These are phyloP conservation scores for Barnettozyma sucrosica DNA, from an alignment of 805 yeast genomes.

Conservation along the genomic window DNA sequence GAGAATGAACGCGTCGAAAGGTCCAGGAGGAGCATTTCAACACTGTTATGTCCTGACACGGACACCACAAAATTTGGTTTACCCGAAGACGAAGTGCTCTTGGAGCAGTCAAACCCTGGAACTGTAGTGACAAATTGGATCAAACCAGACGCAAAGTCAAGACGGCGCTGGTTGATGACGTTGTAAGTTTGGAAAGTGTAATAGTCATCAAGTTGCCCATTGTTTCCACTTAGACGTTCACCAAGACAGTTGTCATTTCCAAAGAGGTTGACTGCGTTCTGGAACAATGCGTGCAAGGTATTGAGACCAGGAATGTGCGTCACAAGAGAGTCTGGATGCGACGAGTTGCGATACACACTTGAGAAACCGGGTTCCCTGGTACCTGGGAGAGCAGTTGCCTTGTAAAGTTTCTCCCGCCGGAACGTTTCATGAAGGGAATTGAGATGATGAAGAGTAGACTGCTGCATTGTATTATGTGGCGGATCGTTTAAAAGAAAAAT, in stretches of 20 bases:
- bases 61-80: constrained; percentile 37
- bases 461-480: background rate
- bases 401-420: constrained; percentile 7
- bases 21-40: constrained; percentile 55
- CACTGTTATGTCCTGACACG: constrained; percentile 43
- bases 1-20: constrained; percentile 48
- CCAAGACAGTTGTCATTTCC: constrained; percentile 37
- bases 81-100: background rate
- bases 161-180: constrained; percentile 32
- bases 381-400: constrained; percentile 31
- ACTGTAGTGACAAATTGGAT: constrained; percentile 26
- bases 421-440: constrained; percentile 6
- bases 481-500: no score
- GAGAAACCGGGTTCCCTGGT: constrained; percentile 38
- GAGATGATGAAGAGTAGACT: background rate
- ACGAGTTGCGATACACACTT: constrained; percentile 36
- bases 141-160: constrained; percentile 43
- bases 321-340: constrained; percentile 20
- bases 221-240: constrained; percentile 20
- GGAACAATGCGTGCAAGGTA: constrained; percentile 36
- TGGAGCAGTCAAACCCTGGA: constrained; percentile 9
- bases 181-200: constrained; percentile 39
- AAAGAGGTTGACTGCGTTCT: constrained; percentile 28
- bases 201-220: constrained; percentile 30
- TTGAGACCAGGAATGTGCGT: constrained; percentile 21